Evolutionary conservation across 257 asterid genomes (phyloP).

Genomic region (Euphrasia confusa): DNA sequence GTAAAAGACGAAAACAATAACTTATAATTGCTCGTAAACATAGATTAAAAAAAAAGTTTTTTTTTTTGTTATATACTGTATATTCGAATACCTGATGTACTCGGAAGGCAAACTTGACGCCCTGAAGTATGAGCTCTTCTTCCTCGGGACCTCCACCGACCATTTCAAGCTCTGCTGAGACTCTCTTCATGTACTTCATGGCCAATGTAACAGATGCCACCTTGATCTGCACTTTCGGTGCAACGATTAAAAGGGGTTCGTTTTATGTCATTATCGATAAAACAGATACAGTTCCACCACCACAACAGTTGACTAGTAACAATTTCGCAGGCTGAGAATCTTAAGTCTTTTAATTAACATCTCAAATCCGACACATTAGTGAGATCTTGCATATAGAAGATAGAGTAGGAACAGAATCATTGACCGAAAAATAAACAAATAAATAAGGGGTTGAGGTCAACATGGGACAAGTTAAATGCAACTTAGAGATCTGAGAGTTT

Average conservation of each 20-base stretch:
- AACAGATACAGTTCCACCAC: too few species aligned
- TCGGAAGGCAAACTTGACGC: constrained; percentile 65
- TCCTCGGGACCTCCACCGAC: constrained; percentile 51
- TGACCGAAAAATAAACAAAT: constrained; percentile 8
- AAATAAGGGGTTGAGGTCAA: constrained; percentile 27
- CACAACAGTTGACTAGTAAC: background rate
- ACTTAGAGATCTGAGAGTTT: constrained; percentile 24
- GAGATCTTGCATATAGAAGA: constrained; percentile 12
- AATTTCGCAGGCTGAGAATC: background rate
- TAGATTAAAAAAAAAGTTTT: background rate
- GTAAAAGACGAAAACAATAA: background rate
- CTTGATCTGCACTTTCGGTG: constrained; percentile 45
- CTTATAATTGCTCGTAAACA: background rate
- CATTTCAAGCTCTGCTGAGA: constrained; percentile 54
- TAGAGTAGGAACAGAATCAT: constrained; percentile 14
- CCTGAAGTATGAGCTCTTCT: constrained; percentile 70
- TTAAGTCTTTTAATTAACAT: background rate
- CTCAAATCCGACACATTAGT: constrained; percentile 18
- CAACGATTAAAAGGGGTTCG: background rate
- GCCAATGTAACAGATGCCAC: constrained; percentile 63
- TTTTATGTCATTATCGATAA: too few species aligned
- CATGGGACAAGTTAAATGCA: constrained; percentile 17
- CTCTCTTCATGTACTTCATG: constrained; percentile 64
- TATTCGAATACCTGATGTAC: constrained; percentile 63
- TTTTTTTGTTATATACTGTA: background rate